Evolutionary conservation across 2,329 filamentous ascomycete genomes (phyloP).

Genomic region (Xylaria sp.): DNA sequence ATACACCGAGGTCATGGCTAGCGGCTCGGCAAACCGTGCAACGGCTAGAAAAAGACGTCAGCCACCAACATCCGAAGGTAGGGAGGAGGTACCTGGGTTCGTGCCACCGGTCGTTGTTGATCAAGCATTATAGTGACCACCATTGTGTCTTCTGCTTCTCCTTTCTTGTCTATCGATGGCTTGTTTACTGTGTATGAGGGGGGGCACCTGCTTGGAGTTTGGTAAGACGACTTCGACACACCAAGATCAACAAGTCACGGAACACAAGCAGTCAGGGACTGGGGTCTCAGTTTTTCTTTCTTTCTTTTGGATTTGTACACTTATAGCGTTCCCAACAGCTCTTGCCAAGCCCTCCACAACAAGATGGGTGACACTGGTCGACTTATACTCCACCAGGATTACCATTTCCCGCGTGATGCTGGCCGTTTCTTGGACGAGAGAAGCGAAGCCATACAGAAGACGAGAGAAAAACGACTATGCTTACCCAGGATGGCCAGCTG

Average conservation of each 20-base stretch:
- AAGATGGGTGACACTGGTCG: slow-evolving; percentile 24
- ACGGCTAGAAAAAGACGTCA: slow-evolving; percentile 65
- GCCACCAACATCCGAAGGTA: slow-evolving; percentile 39
- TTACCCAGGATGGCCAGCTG: slow-evolving; percentile 83
- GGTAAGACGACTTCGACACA: slow-evolving; percentile 41
- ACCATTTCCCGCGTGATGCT: not conserved
- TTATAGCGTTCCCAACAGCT: slow-evolving; percentile 7
- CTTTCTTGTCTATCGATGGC: slow-evolving; percentile 16
- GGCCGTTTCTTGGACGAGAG: not conserved
- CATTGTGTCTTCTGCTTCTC: not conserved
- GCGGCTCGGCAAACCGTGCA: slow-evolving; percentile 81
- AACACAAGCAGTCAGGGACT: slow-evolving; percentile 26
- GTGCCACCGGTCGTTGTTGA: slow-evolving; percentile 22
- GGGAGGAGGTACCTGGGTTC: slow-evolving; percentile 41
- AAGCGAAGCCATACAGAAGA: not conserved
- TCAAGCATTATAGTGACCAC: slow-evolving; percentile 2
- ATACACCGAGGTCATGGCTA: slow-evolving; percentile 76
- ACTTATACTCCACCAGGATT: not conserved
- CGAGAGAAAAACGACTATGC: slow-evolving; percentile 44
- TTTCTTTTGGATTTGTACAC: slow-evolving; percentile 16
- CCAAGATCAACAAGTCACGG: slow-evolving; percentile 43
- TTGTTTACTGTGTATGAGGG: slow-evolving; percentile 12
- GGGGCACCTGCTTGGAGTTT: slow-evolving; percentile 35
- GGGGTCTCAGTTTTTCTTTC: not conserved
- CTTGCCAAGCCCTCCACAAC: slow-evolving; percentile 1